Evolutionary conservation across 495 filamentous ascomycete genomes (phyloP).

Genomic region (Lophiotrema nucula): DNA sequence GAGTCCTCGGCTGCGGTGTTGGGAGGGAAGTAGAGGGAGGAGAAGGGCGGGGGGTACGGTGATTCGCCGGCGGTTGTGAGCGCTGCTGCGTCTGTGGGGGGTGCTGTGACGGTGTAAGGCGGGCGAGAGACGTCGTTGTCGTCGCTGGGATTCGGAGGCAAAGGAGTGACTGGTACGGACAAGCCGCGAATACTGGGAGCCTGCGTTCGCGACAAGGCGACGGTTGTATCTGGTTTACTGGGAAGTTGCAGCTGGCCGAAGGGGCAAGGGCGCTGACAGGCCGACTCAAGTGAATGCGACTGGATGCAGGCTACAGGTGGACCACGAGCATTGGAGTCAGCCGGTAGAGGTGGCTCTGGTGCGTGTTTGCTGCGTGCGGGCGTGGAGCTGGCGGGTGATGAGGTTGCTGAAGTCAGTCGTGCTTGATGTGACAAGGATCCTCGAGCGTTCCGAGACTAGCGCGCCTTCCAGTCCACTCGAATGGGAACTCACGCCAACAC

Average conservation of each 20-base stretch:
- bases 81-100: conserved; percentile 7
- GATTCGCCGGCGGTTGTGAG: conserved; percentile 54
- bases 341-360: conserved; percentile 21
- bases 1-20: conserved; percentile 45
- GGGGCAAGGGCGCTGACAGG: conserved; percentile 28
- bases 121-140: conserved; percentile 51
- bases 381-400: conserved; percentile 15
- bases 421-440: conserved; percentile 15
- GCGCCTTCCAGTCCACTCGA: neutral
- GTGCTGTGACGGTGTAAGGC: conserved; percentile 50
- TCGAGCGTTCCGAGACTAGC: conserved; percentile 3
- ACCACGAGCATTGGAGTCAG: conserved; percentile 27
- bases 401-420: conserved; percentile 11
- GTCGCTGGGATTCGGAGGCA: conserved; percentile 11
- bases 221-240: conserved; percentile 33
- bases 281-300: conserved; percentile 11
- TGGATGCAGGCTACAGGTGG: conserved; percentile 9
- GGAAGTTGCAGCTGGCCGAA: conserved; percentile 33
- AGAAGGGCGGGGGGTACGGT: conserved; percentile 62
- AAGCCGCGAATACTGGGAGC: conserved; percentile 59
- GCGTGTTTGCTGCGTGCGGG: conserved; percentile 7
- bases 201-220: conserved; percentile 70
- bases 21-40: conserved; percentile 57
- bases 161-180: conserved; percentile 57
- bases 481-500: too few species aligned